These are phyloP conservation scores for Entrophospora sp. DNA, from an alignment of 192 early-diverging fungal species.

Conservation along the genomic window DNA sequence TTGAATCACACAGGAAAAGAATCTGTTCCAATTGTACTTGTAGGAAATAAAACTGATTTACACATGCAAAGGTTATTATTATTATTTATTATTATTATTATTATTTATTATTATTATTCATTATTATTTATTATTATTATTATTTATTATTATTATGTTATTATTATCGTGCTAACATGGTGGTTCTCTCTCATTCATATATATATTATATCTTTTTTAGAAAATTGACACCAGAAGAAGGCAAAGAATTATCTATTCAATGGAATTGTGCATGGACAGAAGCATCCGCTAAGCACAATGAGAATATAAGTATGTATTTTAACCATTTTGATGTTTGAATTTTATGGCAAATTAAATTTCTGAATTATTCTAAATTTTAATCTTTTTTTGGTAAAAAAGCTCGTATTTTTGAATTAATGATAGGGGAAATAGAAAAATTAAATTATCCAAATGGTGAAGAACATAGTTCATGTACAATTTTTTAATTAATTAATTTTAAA, in stretches of 20 bases:
- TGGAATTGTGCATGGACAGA: constrained; percentile 87
- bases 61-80: constrained; percentile 46
- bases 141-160: too few relatives aligned
- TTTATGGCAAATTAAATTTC: neutral
- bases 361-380: neutral
- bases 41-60: constrained; percentile 91
- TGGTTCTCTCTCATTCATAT: too few relatives aligned
- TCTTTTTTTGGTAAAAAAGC: constrained; percentile 23
- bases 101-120: neutral
- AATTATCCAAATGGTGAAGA: constrained; percentile 49
- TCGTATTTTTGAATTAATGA: constrained; percentile 75
- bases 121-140: neutral
- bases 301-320: constrained; percentile 66
- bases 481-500: too few relatives aligned
- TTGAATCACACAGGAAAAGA: constrained; percentile 84
- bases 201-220: too few relatives aligned
- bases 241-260: constrained; percentile 61
- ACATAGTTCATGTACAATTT: constrained; percentile 43
- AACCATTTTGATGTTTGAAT: neutral
- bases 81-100: neutral
- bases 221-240: constrained; percentile 74
- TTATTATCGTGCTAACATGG: too few relatives aligned
- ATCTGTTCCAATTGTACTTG: constrained; percentile 83
- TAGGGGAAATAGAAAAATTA: constrained; percentile 74
- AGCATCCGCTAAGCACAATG: constrained; percentile 85